Percentiles rank a stretch among this genome's conserved stretches.
phyloP scores from a whole-genome alignment of 495 filamentous ascomycete genomes.

The Hypoxylon fragiforme region DNA sequence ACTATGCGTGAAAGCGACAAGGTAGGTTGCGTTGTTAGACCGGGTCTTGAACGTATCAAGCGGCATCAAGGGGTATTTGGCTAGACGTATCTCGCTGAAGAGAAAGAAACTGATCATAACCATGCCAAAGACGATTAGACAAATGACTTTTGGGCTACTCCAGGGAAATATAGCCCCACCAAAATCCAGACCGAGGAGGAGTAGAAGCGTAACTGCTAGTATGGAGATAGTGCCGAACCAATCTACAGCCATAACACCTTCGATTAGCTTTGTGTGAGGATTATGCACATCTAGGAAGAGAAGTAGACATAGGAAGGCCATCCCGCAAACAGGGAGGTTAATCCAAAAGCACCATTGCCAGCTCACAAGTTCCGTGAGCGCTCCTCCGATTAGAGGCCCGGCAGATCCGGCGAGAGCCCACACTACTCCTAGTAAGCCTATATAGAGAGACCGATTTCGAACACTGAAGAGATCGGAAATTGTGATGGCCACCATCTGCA shows the following conservation, averaged over 20 bases:
- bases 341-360: conserved; percentile 51
- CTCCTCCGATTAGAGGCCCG: conserved; percentile 71
- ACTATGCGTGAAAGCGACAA: conserved; percentile 62
- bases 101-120: conserved; percentile 60
- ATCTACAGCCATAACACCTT: conserved; percentile 53
- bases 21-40: conserved; percentile 58
- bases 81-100: conserved; percentile 64
- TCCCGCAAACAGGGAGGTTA: conserved; percentile 62
- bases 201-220: conserved; percentile 66
- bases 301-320: conserved; percentile 56
- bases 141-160: conserved; percentile 69
- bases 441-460: conserved; percentile 37
- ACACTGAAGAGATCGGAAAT: conserved; percentile 65
- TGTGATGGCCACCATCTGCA: conserved; percentile 71
- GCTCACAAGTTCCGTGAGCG: conserved; percentile 55
- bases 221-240: conserved; percentile 60
- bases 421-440: conserved; percentile 54
- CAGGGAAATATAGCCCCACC: conserved; percentile 70
- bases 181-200: conserved; percentile 74
- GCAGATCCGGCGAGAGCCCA: conserved; percentile 70
- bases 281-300: conserved; percentile 65
- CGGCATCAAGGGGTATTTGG: conserved; percentile 72
- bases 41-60: conserved; percentile 60
- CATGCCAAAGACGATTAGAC: conserved; percentile 69
- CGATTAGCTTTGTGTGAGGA: conserved; percentile 55